A percentile compares a stretch with the other conserved stretches of the same genome.
Conservation (phyloP, 2,329 filamentous ascomycete species). For the Penicillium hesseltinei region DNA sequence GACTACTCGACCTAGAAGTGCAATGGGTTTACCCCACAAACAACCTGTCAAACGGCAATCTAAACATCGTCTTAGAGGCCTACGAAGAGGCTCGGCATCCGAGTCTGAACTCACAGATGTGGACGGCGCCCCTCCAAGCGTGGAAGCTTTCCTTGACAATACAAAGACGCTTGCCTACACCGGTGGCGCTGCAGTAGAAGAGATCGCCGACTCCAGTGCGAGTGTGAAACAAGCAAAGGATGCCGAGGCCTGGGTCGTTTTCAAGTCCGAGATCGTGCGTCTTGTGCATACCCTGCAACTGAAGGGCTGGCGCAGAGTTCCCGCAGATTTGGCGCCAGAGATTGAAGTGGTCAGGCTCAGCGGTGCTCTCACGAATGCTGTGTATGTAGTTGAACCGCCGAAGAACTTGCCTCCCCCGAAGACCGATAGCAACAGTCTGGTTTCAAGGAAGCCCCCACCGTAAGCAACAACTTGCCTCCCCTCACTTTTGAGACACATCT, state of each 20-base stretch:
- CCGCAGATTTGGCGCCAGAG: slow-evolving; percentile 48
- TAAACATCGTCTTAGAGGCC: slow-evolving; percentile 38
- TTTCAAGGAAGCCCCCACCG: slow-evolving; percentile 51
- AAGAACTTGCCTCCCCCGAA: slow-evolving; percentile 53
- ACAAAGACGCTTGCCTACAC: slow-evolving; percentile 80
- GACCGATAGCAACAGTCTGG: slow-evolving; percentile 39
- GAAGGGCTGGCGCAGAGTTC: slow-evolving; percentile 86
- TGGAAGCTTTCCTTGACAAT: slow-evolving; percentile 83
- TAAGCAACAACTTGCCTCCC: slow-evolving; percentile 37
- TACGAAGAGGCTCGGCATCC: slow-evolving; percentile 59
- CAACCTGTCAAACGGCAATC: slow-evolving; percentile 23
- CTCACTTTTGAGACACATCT: slow-evolving; percentile 4
- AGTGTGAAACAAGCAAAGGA: slow-evolving; percentile 62
- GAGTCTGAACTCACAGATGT: slow-evolving; percentile 83
- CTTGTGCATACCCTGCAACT: slow-evolving; percentile 83
- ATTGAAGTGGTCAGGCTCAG: slow-evolving; percentile 57
- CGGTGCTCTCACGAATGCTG: slow-evolving; percentile 91
- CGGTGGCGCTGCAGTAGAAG: slow-evolving; percentile 50
- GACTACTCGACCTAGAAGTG: slow-evolving; percentile 30
- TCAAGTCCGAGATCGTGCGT: slow-evolving; percentile 89
- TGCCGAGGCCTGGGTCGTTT: slow-evolving; percentile 73
- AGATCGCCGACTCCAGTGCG: slow-evolving; percentile 41
- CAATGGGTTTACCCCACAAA: slow-evolving; percentile 12
- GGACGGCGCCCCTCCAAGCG: slow-evolving; percentile 79
- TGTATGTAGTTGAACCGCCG: slow-evolving; percentile 89